phyloP scores from a whole-genome alignment of 208 protist species.

The Endotrypanum monterogeii region DNA sequence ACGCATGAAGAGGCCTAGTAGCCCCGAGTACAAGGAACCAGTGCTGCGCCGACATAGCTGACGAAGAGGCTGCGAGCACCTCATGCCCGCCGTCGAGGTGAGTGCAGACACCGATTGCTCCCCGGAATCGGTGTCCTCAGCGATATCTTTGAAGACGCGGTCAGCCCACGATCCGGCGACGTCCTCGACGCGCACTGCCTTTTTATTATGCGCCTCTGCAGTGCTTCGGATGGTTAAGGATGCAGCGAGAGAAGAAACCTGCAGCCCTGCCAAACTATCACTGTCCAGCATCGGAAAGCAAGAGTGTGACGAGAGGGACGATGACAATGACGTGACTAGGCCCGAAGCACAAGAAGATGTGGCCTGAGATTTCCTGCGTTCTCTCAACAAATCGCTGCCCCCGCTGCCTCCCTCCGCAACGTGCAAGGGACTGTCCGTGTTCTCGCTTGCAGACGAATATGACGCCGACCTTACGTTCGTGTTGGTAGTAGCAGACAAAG shows the following conservation, averaged over 20 bases:
- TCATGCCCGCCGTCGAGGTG: neutral
- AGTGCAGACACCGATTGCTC: neutral
- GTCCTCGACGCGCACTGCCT: slow-evolving; percentile 11
- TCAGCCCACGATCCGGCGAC: neutral
- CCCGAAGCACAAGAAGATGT: neutral
- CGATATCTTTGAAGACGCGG: neutral
- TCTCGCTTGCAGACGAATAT: neutral
- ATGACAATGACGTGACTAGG: neutral
- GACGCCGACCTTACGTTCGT: neutral
- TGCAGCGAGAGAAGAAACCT: neutral
- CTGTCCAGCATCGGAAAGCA: neutral
- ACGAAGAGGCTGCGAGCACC: too few species aligned
- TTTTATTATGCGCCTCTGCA: neutral
- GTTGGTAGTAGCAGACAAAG: neutral
- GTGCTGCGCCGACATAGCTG: neutral
- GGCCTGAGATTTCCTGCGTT: neutral
- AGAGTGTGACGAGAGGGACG: neutral
- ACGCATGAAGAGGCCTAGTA: neutral
- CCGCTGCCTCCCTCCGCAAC: neutral
- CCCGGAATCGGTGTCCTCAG: too few species aligned
- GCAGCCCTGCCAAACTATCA: neutral
- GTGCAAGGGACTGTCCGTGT: neutral
- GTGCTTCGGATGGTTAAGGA: slow-evolving; percentile 4
- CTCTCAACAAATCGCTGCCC: neutral
- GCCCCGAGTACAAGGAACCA: too few species aligned